These are phyloP conservation scores for Candida fluviatilis DNA, from an alignment of 805 yeast genomes.

Conservation along the genomic window DNA sequence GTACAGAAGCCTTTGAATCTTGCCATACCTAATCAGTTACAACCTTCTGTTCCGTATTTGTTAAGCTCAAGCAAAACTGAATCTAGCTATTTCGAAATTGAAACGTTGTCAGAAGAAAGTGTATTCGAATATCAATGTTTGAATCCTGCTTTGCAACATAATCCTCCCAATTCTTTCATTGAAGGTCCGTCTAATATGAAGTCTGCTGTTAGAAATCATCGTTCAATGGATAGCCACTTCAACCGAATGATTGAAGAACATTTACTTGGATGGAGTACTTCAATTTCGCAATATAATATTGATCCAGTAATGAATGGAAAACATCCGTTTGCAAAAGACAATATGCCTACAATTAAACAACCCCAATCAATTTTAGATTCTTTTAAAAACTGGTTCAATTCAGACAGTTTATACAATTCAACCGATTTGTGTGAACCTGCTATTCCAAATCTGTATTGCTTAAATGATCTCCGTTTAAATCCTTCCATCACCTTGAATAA, in stretches of 20 bases:
- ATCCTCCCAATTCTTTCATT: conserved; percentile 16
- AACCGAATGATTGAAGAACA: conserved; percentile 27
- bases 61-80: neutral
- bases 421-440: too few species aligned
- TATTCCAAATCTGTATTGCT: neutral
- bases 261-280: conserved; percentile 28
- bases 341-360: neutral
- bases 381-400: conserved; percentile 9
- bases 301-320: conserved; percentile 18
- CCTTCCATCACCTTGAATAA: neutral
- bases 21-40: too few species aligned
- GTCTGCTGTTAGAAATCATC: conserved; percentile 9
- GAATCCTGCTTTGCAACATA: conserved; percentile 14
- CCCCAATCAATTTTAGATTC: conserved; percentile 3
- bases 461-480: neutral
- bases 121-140: conserved; percentile 8
- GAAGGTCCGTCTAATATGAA: neutral
- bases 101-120: conserved; percentile 8
- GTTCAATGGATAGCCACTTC: conserved; percentile 12
- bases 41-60: too few species aligned
- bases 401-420: neutral
- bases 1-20: too few species aligned
- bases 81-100: conserved; percentile 9
- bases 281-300: conserved; percentile 27
- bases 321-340: conserved; percentile 22